Base-by-base conservation (phyloP, 305 asterid species). In the Withania somnifera region DNA sequence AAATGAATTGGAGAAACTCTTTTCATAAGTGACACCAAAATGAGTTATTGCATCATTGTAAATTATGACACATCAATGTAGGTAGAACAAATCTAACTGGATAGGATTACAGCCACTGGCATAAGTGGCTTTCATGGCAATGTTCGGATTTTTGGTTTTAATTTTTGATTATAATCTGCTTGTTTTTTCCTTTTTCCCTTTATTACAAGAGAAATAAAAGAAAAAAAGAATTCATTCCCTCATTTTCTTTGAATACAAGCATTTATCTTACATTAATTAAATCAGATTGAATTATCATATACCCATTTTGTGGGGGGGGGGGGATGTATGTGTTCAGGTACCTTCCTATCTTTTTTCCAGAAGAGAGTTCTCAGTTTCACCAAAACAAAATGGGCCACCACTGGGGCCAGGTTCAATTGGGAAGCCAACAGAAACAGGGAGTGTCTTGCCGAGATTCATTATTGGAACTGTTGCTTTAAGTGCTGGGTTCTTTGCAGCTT, bases 281-380 rank as follows among this genome's bases (percentile, higher is more conserved):
- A 30, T 63, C 20, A 32, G 4, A 42, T 7, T 42, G 78, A 45
- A 69, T 42, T 42, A 9, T 42, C 7, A 19, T 42, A 7, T 45
- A 22, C 78, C 7, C 22, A 69, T 42, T 69, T 20, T 69, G 13
- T 47, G 7, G 83, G 50, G n/a, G n/a, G n/a, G n/a, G n/a, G n/a
- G n/a, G n/a, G n/a, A n/a, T 80, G 69, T 66, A 61, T 86, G 78
- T 56, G 73, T 82, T 90, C 95, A 96, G 99, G 87, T 87, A 77
- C 98, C 98, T 79, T 90, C 97, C 79, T 91, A 91, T 87, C 98
- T 92, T 88, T 89, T 92, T 87, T 90, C 95, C 68, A 91, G 98
- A 89, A 92, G 91, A 87, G 86, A 86, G n/a, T 92, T 89, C 83
- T 93, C 97, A 53, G 86, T 77, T 79, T 51, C 76, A 66, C 51